Percentiles rank a stretch among this genome's conserved stretches.
These are phyloP conservation scores for Podospora comata DNA, from an alignment of 495 filamentous ascomycete species.

Conservation along the genomic window DNA sequence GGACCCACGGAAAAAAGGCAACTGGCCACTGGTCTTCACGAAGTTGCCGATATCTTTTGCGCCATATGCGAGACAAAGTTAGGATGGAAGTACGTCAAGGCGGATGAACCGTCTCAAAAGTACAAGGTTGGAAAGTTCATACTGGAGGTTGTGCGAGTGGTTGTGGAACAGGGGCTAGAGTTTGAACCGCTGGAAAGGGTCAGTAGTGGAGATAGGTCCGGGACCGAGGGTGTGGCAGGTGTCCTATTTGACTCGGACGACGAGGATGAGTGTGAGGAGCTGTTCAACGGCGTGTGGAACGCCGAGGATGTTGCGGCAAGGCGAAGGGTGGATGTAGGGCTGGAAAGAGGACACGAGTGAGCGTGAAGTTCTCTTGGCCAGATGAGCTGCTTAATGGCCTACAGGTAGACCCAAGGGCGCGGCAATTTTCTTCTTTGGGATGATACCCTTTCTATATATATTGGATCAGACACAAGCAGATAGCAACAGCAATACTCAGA, in stretches of 20 bases:
- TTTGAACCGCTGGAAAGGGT: slow-evolving; percentile 3
- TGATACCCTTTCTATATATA: neutral
- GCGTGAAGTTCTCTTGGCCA: neutral
- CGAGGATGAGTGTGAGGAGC: slow-evolving; percentile 91
- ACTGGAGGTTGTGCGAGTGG: slow-evolving; percentile 77
- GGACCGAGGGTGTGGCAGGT: slow-evolving; percentile 26
- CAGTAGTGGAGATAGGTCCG: slow-evolving; percentile 13
- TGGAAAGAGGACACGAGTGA: neutral
- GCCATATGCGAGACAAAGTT: slow-evolving; percentile 60
- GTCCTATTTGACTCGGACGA: slow-evolving; percentile 86
- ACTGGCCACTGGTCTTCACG: slow-evolving; percentile 75
- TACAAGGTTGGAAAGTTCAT: slow-evolving; percentile 98
- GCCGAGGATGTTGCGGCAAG: slow-evolving; percentile 56
- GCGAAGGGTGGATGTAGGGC: slow-evolving; percentile 58
- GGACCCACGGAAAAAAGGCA: slow-evolving; percentile 61
- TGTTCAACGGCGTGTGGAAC: slow-evolving; percentile 87
- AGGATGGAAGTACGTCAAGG: slow-evolving; percentile 93
- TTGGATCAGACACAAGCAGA: neutral
- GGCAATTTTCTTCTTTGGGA: neutral
- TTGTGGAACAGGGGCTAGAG: slow-evolving; percentile 28
- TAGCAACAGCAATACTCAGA: neutral
- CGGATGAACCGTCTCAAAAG: slow-evolving; percentile 72
- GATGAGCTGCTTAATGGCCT: no score
- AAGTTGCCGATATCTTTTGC: slow-evolving; percentile 56
- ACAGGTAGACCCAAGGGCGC: neutral